phyloP scores from a whole-genome alignment of 2,329 filamentous ascomycete species.

The Arachnomyces sp. region DNA sequence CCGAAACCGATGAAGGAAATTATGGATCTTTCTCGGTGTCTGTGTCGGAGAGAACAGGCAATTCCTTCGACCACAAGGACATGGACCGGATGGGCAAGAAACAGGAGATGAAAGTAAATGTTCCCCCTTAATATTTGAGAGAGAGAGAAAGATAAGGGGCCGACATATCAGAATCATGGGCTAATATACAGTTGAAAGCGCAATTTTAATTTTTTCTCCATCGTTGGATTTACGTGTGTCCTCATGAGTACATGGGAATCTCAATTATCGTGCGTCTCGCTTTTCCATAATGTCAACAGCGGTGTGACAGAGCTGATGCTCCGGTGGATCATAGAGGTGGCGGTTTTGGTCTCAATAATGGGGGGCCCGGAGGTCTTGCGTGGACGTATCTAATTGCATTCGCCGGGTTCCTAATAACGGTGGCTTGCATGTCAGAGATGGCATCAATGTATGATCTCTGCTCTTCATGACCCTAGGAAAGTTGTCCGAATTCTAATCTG shows the following conservation, averaged over 20 bases:
- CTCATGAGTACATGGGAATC: slow-evolving; percentile 15
- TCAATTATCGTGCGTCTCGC: slow-evolving; percentile 5
- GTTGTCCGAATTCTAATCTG: neutral
- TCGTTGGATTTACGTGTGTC: slow-evolving; percentile 32
- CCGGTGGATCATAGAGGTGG: slow-evolving; percentile 1
- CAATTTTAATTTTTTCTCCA: slow-evolving; percentile 39
- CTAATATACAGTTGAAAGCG: slow-evolving; percentile 21
- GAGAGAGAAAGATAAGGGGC: neutral
- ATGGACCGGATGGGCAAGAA: slow-evolving; percentile 27
- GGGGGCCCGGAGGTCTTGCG: slow-evolving; percentile 7
- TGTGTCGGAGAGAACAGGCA: neutral
- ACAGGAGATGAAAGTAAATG: slow-evolving; percentile 24
- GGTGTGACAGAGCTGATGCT: neutral
- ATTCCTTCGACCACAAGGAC: slow-evolving; percentile 19
- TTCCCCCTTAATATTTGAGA: neutral
- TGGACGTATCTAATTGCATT: slow-evolving; percentile 8
- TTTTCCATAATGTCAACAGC: slow-evolving; percentile 6
- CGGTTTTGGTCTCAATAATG: slow-evolving; percentile 6
- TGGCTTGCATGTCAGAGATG: slow-evolving; percentile 11
- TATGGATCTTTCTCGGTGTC: too few species aligned
- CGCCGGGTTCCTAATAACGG: slow-evolving; percentile 5
- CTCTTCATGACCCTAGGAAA: neutral
- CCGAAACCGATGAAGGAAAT: too few species aligned
- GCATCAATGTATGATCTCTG: slow-evolving; percentile 8
- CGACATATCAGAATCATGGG: neutral